Conservation (phyloP, 2,329 filamentous ascomycete species). For the Colletotrichum brevisporum region DNA sequence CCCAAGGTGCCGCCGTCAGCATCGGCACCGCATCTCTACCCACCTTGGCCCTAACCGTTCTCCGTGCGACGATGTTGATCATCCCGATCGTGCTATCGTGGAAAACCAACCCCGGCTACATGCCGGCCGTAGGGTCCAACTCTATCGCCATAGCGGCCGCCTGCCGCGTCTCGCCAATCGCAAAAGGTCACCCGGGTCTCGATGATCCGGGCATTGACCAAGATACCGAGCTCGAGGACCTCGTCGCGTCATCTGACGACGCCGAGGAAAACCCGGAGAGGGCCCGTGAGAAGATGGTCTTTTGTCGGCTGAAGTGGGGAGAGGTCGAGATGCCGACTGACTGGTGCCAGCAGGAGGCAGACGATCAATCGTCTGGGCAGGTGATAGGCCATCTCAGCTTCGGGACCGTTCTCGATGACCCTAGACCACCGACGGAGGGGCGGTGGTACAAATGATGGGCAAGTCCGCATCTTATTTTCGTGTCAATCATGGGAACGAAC, state of each 20-base stretch:
- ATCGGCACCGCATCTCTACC: background rate
- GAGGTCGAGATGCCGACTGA: background rate
- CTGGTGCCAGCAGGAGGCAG: background rate
- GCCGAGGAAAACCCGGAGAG: background rate
- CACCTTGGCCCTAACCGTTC: background rate
- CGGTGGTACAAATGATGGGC: background rate
- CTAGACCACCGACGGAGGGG: background rate
- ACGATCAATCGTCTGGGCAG: background rate
- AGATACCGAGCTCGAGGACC: slow-evolving; percentile 4
- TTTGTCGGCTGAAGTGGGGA: background rate
- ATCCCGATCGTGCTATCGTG: background rate
- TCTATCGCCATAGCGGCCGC: background rate
- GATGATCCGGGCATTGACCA: fast-evolving
- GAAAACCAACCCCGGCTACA: background rate
- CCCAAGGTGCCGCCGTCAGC: background rate
- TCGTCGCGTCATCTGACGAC: background rate
- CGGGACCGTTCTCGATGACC: background rate
- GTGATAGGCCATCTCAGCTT: slow-evolving; percentile 4
- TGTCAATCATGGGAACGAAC: too few species aligned
- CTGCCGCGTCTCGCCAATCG: background rate
- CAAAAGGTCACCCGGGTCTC: background rate
- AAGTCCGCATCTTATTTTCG: background rate
- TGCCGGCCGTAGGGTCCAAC: background rate
- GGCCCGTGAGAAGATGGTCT: background rate
- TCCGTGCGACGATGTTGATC: background rate